Evolutionary conservation across 306 rosid genomes (phyloP), one percentile per base, ranked within the genome.

Genomic region (Prinsepia uniflora): DNA sequence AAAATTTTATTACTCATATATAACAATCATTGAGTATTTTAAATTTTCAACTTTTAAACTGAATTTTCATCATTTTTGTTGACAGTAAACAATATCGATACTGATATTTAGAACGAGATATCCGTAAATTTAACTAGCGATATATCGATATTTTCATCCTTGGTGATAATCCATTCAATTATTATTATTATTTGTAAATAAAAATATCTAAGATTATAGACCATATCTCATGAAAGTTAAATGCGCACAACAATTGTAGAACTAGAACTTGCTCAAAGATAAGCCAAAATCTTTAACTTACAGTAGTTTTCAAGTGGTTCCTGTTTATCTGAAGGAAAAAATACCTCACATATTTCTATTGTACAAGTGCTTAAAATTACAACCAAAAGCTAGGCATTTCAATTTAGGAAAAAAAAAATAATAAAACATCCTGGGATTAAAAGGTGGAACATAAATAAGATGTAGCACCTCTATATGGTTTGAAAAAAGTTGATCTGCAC

Each of bases 401-500:
- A 68, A 53, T 68, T 13, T 52, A 18, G 18, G 44, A 52, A 48
- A 68, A 8, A 1, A 1, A 30, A 30, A 30, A 30, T 24, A 30
- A 30, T 24, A 30, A 30, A 30, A 30, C 36, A 30, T 62, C 57
- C 40, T 68, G 20, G 39, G 47, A 67, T 34, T 22, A 15, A 50
- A 67, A 36, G 13, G 59, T 36, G 34, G 17, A 46, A 50, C 48
- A 53, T 52, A 68, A 45, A 68, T 19, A 53, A 40, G 48, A 13
- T 39, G 50, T 53, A 53, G 63, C 63, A 68, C 12, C 54, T 40
- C 50, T 53, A 40, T 48, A 43, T 24, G 46, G 47, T 61, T 53
- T 6, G 50, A 39, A 18, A 68, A 50, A 40, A 52, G 39, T 41
- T 41, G 22, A 68, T 68, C 73, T 68, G 22, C 73, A 53, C 63